Conservation (phyloP, 164 flowering plant genomes). For the Berberis thunbergii region DNA sequence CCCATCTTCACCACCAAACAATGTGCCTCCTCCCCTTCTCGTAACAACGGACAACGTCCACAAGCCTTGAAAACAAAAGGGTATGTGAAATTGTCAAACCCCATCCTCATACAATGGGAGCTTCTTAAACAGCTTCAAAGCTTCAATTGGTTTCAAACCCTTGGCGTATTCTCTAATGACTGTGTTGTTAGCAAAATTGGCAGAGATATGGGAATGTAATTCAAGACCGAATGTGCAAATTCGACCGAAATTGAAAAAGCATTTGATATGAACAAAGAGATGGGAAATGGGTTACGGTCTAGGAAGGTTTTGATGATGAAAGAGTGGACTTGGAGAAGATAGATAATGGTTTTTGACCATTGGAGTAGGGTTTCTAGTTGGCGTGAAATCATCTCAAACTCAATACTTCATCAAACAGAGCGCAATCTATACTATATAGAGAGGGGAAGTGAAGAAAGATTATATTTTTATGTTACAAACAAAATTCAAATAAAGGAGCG, state of each 20-base stretch:
- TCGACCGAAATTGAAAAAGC: constrained; percentile 22
- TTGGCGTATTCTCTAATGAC: constrained; percentile 31
- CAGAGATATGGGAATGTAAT: constrained; percentile 18
- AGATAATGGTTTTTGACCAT: constrained; percentile 16
- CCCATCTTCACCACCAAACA: constrained; percentile 33
- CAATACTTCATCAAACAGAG: too few species aligned
- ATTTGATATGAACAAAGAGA: constrained; percentile 21
- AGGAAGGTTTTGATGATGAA: constrained; percentile 34
- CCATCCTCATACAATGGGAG: constrained; percentile 19
- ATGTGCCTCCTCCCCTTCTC: constrained; percentile 32
- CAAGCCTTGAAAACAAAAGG: constrained; percentile 45
- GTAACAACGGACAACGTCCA: constrained; percentile 25
- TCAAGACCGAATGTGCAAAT: constrained; percentile 20
- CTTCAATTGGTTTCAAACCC: constrained; percentile 25
- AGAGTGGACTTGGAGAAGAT: constrained; percentile 29
- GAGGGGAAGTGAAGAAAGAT: too few species aligned
- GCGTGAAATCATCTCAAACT: constrained; percentile 20
- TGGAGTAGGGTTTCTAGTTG: constrained; percentile 15
- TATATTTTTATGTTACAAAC: too few species aligned
- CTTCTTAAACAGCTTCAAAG: constrained; percentile 23
- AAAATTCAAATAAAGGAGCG: too few species aligned
- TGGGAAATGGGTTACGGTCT: constrained; percentile 16
- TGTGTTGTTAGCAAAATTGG: constrained; percentile 42
- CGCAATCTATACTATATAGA: too few species aligned
- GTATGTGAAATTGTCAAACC: constrained; percentile 41